Base-by-base conservation (phyloP, 2,329 filamentous ascomycete genomes). In the Colletotrichum sp. region DNA sequence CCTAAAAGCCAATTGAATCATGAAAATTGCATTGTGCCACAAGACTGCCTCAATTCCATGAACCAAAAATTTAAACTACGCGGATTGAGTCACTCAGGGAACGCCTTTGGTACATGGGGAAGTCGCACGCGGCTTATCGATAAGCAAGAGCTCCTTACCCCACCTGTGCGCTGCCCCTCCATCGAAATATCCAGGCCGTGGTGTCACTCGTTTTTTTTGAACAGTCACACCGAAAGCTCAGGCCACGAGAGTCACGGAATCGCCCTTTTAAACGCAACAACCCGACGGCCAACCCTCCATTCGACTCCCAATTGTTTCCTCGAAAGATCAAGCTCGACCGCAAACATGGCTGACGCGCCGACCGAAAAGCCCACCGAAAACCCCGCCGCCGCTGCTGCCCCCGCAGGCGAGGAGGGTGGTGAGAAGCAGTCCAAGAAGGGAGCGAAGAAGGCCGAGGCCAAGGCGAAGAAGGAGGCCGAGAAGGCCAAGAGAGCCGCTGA, bases 391-490 rank as follows among this genome's bases (percentile, higher is more conserved):
- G 75, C 78, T 76, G 78, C 79, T 69, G 78, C 79, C 68, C 74
- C 79, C 63, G 81, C 78, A 34, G 80, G 79, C 26, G 81, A 78
- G 24, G 76, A 71, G 62, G 72, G 68, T 63, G 76, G 68, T 59
- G 76, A 74, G 71, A 69, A 72, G 57, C 69, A 76, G 57, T 95
- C 93, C 77, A 96, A 98, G 88, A 96, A 93, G 86, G 95, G 93
- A 18, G 87, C 94, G 78, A 98, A 98, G 88, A 98, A 98, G 88
- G 93, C 94, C 62, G 94, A 94, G 80, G 90, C 90, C 78, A 98
- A 98, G 87, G 95, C 96, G 32, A 96, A 96, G 87, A 96, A 96
- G 84, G 96, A 98, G 86, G 95, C 94, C 15, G 90, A 92, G 83
- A 98, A 98, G 86, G 94, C 94, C 81, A 83, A 91, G 26, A 67